Percentiles rank a stretch among this genome's conserved stretches.
These are phyloP conservation scores for Mycosarcoma maydis DNA, from an alignment of 1,284 basidiomycete genomes.

Conservation along the genomic window DNA sequence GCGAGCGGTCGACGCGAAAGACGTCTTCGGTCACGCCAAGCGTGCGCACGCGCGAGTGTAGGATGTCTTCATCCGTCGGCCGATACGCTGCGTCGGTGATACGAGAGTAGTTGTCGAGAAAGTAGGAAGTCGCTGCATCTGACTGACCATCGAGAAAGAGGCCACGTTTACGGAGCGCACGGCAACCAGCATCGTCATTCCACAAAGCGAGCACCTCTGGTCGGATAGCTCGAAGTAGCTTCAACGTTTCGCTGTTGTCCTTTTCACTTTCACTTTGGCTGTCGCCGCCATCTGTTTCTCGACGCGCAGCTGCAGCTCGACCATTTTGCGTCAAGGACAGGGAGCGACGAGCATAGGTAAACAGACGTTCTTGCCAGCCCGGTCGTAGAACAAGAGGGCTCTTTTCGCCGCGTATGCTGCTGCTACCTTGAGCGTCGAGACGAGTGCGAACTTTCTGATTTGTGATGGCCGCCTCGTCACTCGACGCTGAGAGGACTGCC, in stretches of 20 bases:
- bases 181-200: slow-evolving; percentile 12
- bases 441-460: neutral
- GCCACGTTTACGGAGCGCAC: slow-evolving; percentile 18
- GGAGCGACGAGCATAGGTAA: slow-evolving; percentile 25
- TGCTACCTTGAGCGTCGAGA: neutral
- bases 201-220: slow-evolving; percentile 9
- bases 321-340: slow-evolving; percentile 2
- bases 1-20: slow-evolving; percentile 33
- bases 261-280: neutral
- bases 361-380: slow-evolving; percentile 44
- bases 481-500: neutral
- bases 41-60: slow-evolving; percentile 55
- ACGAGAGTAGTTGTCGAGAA: slow-evolving; percentile 40
- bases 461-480: neutral
- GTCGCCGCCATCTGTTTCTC: neutral
- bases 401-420: slow-evolving; percentile 7
- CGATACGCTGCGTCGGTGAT: slow-evolving; percentile 14
- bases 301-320: neutral
- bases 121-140: slow-evolving; percentile 33
- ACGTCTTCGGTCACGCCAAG: slow-evolving; percentile 45
- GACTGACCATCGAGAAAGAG: slow-evolving; percentile 18
- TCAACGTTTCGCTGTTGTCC: neutral
- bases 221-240: slow-evolving; percentile 6
- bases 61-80: slow-evolving; percentile 51
- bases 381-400: slow-evolving; percentile 24